phyloP scores from a whole-genome alignment of 306 rosid species.

The Cotoneaster glaucophyllus region DNA sequence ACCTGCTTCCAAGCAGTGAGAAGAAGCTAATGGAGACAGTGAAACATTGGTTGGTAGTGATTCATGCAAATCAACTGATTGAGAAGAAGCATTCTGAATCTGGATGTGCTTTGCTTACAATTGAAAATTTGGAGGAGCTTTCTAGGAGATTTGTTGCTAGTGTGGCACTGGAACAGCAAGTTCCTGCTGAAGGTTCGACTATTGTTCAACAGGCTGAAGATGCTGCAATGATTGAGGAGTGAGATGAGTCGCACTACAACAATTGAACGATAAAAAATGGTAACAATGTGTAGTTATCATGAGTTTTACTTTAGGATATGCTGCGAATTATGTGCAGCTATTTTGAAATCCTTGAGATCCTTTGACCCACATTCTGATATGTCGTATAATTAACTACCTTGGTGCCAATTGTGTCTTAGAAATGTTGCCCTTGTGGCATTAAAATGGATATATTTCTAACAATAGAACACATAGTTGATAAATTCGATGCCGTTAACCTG shows the following conservation, averaged over 20 bases:
- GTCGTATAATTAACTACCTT: not conserved
- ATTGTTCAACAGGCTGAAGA: constrained; percentile 64
- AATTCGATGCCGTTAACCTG: not conserved
- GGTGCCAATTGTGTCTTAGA: not conserved
- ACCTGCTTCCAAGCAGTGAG: constrained; percentile 30
- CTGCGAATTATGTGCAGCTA: not conserved
- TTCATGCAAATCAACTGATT: not conserved
- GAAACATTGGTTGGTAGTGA: constrained; percentile 50
- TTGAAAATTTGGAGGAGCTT: not conserved
- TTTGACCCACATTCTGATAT: no score
- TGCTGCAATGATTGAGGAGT: constrained; percentile 37
- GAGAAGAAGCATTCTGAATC: not conserved
- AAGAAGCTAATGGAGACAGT: constrained; percentile 45
- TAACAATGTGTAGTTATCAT: not conserved
- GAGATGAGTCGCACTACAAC: constrained; percentile 37
- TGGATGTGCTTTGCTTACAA: not conserved
- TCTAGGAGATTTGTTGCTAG: constrained; percentile 34
- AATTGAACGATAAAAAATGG: constrained; percentile 28
- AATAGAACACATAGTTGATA: not conserved
- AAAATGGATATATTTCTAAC: not conserved
- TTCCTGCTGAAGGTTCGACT: constrained; percentile 47
- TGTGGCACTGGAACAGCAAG: constrained; percentile 53
- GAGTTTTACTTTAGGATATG: not conserved
- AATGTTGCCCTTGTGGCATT: not conserved
- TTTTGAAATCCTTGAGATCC: not conserved